Evolutionary conservation across 1,284 basidiomycete species (phyloP).

Genomic region (Irpex sp.): DNA sequence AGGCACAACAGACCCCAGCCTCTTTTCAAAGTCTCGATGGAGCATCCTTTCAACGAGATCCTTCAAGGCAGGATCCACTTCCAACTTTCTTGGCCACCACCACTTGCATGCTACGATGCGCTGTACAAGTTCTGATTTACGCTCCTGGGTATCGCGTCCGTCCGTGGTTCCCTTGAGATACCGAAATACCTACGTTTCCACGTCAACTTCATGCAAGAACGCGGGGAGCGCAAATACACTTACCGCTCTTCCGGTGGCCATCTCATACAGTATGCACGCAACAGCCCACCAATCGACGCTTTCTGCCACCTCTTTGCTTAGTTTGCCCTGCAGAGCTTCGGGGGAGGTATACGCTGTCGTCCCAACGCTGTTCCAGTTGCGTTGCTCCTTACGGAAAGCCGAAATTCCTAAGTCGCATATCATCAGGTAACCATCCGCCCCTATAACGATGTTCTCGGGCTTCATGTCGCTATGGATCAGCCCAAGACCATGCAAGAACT

Average conservation of each 20-base stretch:
- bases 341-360: conserved; percentile 73
- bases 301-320: conserved; percentile 37
- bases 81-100: conserved; percentile 12
- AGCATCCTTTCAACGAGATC: conserved; percentile 40
- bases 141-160: not conserved
- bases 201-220: not conserved
- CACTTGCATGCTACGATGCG: conserved; percentile 3
- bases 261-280: conserved; percentile 74
- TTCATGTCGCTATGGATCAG: conserved; percentile 87
- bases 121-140: conserved; percentile 15
- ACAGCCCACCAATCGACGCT: conserved; percentile 78
- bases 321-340: conserved; percentile 51
- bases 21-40: conserved; percentile 28
- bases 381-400: conserved; percentile 45
- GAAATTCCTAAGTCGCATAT: conserved; percentile 70
- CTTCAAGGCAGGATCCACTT: conserved; percentile 35
- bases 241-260: conserved; percentile 59
- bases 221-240: conserved; percentile 16
- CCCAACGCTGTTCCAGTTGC: conserved; percentile 51
- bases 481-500: conserved; percentile 69
- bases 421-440: conserved; percentile 56
- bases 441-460: conserved; percentile 79
- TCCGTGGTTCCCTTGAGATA: not conserved
- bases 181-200: conserved; percentile 1
- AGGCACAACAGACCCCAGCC: conserved; percentile 34